Evolutionary conservation across 176 grass and related monocot genomes (phyloP), one percentile per base, ranked within the genome.

Genomic region (Ananas comosus): DNA sequence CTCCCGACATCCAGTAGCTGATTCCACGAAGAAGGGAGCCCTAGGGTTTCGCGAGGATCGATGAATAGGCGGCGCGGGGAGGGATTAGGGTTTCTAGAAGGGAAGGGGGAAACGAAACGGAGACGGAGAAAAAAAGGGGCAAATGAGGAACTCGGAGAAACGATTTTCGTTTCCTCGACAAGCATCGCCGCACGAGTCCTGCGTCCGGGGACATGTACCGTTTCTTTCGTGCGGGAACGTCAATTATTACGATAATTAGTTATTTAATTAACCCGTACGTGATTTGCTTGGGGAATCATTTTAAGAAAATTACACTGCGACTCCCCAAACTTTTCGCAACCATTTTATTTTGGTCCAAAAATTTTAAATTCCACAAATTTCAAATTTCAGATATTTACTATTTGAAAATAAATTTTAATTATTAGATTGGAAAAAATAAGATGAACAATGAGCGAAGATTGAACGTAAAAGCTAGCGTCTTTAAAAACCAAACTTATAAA

Each of bases 21-120:
- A 59, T 47, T 59, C 14, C 27, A 50, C 23, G 10, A 12, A 49
- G 12, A 29, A 42, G 11, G 16, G 24, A 51, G 51, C 14, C 22
- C 75, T 17, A 29, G n/a, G 14, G 4, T 56, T 69, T 63, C 75
- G 22, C 52, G 69, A 28, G 29, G 64, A 53, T 53, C 52, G 18
- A 9, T 3, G 4, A n/a, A 10, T 13, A 42, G 75, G 52, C 16
- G 66, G 75, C 66, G 53, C 33, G 29, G 47, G 65, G 13, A 21
- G 2, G 18, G 17, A 18, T 61, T 77, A 77, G 75, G 75, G 75
- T 66, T 69, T 49, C 65, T 48, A 52, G 52, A 33, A 69, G 17
- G 33, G 16, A 12, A 19, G 24, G 28, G 14, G 56, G 14, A n/a
- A 18, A 53, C 22, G 51, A 12, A 27, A 27, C 1, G 25, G 2